phyloP scores from a whole-genome alignment of 306 rosid genomes.

The Glycine tomentella region DNA sequence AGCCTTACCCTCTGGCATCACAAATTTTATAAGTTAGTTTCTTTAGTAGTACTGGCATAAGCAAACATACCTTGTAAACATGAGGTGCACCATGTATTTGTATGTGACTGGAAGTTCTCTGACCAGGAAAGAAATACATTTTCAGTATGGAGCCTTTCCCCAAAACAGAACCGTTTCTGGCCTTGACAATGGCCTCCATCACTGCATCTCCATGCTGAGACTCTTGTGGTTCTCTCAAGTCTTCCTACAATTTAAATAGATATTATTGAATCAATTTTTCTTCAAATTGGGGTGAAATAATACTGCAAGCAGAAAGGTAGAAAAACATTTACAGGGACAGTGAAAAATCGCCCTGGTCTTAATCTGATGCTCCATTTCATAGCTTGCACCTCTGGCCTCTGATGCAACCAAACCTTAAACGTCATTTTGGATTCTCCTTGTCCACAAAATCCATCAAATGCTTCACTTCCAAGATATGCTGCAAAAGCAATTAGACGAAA shows the following conservation, averaged over 20 bases:
- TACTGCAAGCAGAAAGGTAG: constrained; percentile 23
- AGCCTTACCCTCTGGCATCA: constrained; percentile 58
- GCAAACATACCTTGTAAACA: constrained; percentile 72
- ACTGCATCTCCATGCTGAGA: constrained; percentile 87
- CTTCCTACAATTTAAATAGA: constrained; percentile 66
- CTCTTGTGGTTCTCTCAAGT: constrained; percentile 75
- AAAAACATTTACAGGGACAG: constrained; percentile 72
- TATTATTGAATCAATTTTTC: constrained; percentile 41
- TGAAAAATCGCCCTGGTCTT: constrained; percentile 80
- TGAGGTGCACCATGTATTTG: constrained; percentile 80
- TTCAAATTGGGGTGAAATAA: constrained; percentile 16
- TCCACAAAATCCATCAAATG: constrained; percentile 81
- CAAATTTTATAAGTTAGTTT: constrained; percentile 49
- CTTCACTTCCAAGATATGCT: constrained; percentile 90
- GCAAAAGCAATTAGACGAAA: constrained; percentile 89
- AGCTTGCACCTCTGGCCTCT: constrained; percentile 81
- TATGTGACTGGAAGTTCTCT: constrained; percentile 79
- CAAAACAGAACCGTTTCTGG: constrained; percentile 76
- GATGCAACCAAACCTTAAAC: constrained; percentile 85
- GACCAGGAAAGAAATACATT: constrained; percentile 93
- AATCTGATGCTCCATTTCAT: constrained; percentile 89
- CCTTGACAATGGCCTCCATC: constrained; percentile 81
- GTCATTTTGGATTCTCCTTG: constrained; percentile 74
- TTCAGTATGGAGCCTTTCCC: constrained; percentile 86
- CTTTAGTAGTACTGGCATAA: constrained; percentile 25